These are phyloP conservation scores for Sclerotinia subarctica DNA, from an alignment of 2,329 filamentous ascomycete genomes.

Conservation along the genomic window DNA sequence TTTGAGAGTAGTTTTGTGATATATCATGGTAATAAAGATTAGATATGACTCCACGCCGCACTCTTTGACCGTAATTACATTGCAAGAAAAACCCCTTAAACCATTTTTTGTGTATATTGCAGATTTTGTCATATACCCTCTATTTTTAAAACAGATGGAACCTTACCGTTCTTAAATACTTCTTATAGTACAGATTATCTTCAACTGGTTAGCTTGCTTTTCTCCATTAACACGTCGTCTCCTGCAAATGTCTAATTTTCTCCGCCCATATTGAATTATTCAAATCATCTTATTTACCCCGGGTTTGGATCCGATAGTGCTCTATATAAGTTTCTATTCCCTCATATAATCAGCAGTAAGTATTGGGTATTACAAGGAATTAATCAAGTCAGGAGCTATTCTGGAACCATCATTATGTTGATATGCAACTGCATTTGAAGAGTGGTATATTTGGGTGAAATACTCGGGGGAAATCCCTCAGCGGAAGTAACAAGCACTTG, in stretches of 20 bases:
- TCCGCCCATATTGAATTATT: not conserved
- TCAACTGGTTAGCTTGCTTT: too few species aligned
- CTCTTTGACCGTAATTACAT: not conserved
- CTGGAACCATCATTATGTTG: too few species aligned
- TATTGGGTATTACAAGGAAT: not conserved
- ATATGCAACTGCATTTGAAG: not conserved
- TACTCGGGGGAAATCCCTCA: too few species aligned
- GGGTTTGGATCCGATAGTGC: rapidly evolving
- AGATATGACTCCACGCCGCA: not conserved
- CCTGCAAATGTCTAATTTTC: not conserved
- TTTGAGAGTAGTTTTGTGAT: too few species aligned
- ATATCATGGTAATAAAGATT: too few species aligned
- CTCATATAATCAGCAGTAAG: not conserved
- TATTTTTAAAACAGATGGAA: too few species aligned
- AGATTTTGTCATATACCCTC: too few species aligned
- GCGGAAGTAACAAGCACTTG: too few species aligned
- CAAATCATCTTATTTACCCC: not conserved
- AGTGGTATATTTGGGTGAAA: too few species aligned
- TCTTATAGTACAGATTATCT: not conserved
- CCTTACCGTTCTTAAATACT: too few species aligned
- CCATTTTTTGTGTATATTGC: too few species aligned
- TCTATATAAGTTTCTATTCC: not conserved
- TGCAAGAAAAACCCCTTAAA: not conserved
- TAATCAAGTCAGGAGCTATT: too few species aligned
- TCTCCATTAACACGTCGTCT: not conserved